A percentile compares a stretch with the other conserved stretches of the same genome.
Conservation (phyloP, 2,329 filamentous ascomycete genomes). For the Ophiocordyceps camponoti-rufipedis region DNA sequence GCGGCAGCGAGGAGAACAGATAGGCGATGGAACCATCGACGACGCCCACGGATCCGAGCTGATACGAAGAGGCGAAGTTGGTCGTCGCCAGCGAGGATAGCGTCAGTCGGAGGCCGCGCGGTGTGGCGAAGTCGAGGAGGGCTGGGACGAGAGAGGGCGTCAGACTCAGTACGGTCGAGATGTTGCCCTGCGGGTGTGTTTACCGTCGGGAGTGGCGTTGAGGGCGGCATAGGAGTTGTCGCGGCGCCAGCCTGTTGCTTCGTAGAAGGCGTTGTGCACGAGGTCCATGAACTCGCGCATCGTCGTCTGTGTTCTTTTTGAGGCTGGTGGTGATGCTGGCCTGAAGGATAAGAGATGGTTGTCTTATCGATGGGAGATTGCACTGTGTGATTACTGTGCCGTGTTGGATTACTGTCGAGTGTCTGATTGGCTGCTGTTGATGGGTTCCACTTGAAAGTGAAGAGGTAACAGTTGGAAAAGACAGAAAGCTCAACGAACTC, state of each 20-base stretch:
- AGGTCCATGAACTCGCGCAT: slow-evolving; percentile 99
- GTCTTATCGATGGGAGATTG: too few species aligned
- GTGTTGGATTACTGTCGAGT: too few species aligned
- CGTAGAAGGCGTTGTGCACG: slow-evolving; percentile 78
- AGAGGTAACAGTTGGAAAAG: too few species aligned
- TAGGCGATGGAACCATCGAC: slow-evolving; percentile 97
- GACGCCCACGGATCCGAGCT: slow-evolving; percentile 71
- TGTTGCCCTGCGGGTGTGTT: too few species aligned
- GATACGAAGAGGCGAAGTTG: slow-evolving; percentile 89
- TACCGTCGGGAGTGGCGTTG: slow-evolving; percentile 67
- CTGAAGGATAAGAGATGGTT: too few species aligned
- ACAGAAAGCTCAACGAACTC: too few species aligned
- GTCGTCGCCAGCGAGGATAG: slow-evolving; percentile 82
- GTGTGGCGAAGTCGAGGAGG: slow-evolving; percentile 75
- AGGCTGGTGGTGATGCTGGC: too few species aligned
- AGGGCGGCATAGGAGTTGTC: slow-evolving; percentile 85
- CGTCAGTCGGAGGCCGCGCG: slow-evolving; percentile 66
- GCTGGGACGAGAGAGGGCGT: slow-evolving; percentile 26
- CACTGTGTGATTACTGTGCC: too few species aligned
- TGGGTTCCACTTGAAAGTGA: too few species aligned
- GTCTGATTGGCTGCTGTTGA: too few species aligned
- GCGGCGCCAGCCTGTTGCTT: slow-evolving; percentile 71
- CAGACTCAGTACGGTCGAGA: slow-evolving; percentile 2
- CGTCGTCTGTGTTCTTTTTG: neutral
- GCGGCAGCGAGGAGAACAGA: slow-evolving; percentile 74